These are phyloP conservation scores for Calocybe gangraenosa DNA, from an alignment of 768 basidiomycete genomes.

Conservation along the genomic window DNA sequence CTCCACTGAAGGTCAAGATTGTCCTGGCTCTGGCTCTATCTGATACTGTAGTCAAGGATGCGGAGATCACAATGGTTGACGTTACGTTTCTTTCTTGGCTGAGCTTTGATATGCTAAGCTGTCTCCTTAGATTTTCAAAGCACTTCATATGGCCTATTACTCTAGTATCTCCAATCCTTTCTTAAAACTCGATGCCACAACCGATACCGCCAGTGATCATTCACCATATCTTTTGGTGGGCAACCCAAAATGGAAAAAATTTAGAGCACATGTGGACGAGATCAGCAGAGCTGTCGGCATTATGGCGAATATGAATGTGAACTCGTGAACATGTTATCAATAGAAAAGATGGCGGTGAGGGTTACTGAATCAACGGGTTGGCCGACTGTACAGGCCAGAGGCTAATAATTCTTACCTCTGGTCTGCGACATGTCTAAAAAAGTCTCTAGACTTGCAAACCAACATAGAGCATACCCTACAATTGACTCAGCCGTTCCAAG, in stretches of 20 bases:
- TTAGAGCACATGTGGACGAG: constrained; percentile 71
- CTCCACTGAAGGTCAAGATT: constrained; percentile 85
- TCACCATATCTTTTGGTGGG: constrained; percentile 56
- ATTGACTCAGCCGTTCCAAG: constrained; percentile 80
- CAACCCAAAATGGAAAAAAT: constrained; percentile 62
- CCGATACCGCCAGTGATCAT: constrained; percentile 47
- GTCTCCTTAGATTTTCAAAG: constrained; percentile 70
- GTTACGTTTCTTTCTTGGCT: background rate
- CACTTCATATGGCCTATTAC: constrained; percentile 86
- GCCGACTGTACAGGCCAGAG: constrained; percentile 19
- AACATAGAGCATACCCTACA: constrained; percentile 56
- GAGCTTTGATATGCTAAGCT: no score
- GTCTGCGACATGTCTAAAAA: constrained; percentile 14
- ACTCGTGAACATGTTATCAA: constrained; percentile 9
- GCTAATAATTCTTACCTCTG: constrained; percentile 12
- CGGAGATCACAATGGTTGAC: constrained; percentile 71
- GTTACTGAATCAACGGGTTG: constrained; percentile 16
- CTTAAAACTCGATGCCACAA: constrained; percentile 54
- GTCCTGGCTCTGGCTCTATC: constrained; percentile 75
- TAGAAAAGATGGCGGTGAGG: background rate
- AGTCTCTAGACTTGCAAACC: constrained; percentile 38
- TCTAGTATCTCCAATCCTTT: constrained; percentile 84
- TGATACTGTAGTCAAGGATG: constrained; percentile 77
- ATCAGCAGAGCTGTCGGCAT: constrained; percentile 59
- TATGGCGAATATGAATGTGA: constrained; percentile 22